phyloP scores from a whole-genome alignment of 768 basidiomycete genomes.

The Leccinum aurantiacum region DNA sequence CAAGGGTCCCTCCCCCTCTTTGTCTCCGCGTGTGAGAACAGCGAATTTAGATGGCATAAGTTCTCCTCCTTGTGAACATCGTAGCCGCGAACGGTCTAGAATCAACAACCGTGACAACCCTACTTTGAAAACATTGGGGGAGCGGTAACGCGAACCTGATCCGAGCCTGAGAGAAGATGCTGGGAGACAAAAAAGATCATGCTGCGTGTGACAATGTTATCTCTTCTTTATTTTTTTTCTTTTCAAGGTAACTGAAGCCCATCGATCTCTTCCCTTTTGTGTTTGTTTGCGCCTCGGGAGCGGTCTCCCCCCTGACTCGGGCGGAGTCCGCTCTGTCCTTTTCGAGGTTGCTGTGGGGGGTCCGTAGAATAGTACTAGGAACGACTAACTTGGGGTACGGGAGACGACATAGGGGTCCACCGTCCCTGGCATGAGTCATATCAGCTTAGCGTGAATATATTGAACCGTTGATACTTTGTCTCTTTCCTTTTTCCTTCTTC shows the following conservation, averaged over 20 bases:
- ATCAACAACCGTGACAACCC: neutral
- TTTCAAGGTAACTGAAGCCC: neutral
- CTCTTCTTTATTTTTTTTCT: neutral
- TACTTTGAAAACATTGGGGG: neutral
- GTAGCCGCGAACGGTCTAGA: neutral
- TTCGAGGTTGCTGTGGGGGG: neutral
- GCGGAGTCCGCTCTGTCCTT: neutral
- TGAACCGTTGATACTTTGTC: neutral
- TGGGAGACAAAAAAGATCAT: neutral
- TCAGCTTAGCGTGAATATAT: neutral
- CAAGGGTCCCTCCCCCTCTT: neutral
- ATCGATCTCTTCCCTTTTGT: neutral
- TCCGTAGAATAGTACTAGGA: neutral
- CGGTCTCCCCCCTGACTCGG: neutral
- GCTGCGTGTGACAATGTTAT: neutral
- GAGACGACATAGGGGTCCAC: neutral
- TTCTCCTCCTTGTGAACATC: neutral
- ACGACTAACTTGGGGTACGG: too few relatives aligned
- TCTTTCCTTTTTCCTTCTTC: neutral
- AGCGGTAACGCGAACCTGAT: neutral
- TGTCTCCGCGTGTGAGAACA: neutral
- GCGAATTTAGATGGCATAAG: neutral
- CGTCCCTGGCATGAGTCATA: neutral
- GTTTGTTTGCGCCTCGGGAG: neutral
- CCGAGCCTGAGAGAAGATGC: neutral